Percentiles rank a stretch among this genome's conserved stretches.
These are phyloP conservation scores for Astraeus odoratus DNA, from an alignment of 768 basidiomycete genomes.

Conservation along the genomic window DNA sequence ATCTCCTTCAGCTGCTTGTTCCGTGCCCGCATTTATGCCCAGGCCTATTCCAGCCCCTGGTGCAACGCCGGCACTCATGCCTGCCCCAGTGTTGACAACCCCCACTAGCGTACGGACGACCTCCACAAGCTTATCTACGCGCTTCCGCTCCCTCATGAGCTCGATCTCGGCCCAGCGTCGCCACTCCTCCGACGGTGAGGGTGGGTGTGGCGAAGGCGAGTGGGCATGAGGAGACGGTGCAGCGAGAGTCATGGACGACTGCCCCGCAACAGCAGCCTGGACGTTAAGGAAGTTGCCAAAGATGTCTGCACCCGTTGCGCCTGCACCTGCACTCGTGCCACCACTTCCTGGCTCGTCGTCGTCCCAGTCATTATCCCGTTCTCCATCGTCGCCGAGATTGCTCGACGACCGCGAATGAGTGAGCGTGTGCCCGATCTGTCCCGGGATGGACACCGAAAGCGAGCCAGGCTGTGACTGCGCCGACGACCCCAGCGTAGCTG, in stretches of 20 bases:
- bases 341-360: constrained; percentile 17
- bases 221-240: not conserved
- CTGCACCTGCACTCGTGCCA: constrained; percentile 12
- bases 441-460: not conserved
- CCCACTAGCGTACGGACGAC: constrained; percentile 62
- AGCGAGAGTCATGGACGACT: constrained; percentile 1
- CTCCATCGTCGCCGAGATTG: constrained; percentile 20
- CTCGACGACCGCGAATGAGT: constrained; percentile 23
- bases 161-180: constrained; percentile 23
- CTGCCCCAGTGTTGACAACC: constrained; percentile 38
- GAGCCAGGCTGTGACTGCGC: constrained; percentile 9
- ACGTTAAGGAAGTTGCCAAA: not conserved
- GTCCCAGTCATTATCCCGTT: constrained; percentile 24
- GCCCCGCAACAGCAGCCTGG: constrained; percentile 1
- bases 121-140: constrained; percentile 53
- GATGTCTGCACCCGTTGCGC: not conserved
- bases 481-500: constrained; percentile 4
- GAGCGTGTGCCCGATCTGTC: constrained; percentile 11
- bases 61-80: not conserved
- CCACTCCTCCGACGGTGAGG: constrained; percentile 20
- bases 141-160: constrained; percentile 53
- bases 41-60: not conserved
- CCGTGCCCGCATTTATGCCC: not conserved
- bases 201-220: constrained; percentile 1
- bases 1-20: not conserved